These are phyloP conservation scores for Oryza meridionalis DNA, from an alignment of 176 grass and related monocot genomes.

Conservation along the genomic window DNA sequence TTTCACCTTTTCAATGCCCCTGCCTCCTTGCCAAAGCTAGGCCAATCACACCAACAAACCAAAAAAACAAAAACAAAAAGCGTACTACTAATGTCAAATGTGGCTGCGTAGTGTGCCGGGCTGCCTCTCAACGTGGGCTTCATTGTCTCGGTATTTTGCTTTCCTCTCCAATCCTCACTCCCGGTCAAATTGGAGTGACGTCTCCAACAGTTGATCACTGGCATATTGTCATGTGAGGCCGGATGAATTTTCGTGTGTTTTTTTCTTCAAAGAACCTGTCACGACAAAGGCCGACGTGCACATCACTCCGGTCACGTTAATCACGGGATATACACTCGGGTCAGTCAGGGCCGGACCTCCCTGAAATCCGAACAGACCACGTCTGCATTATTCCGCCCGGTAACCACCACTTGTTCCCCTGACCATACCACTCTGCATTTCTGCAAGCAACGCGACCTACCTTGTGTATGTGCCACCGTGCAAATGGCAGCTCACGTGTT, in stretches of 20 bases:
- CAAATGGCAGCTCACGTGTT: neutral
- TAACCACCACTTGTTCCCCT: neutral
- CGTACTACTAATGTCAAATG: neutral
- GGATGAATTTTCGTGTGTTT: neutral
- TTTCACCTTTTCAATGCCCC: constrained; percentile 21
- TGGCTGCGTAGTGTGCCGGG: neutral
- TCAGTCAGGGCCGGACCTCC: neutral
- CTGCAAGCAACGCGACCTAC: too few species aligned
- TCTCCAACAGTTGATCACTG: neutral
- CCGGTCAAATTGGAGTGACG: neutral
- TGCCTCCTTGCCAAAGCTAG: too few species aligned
- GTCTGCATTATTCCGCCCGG: neutral
- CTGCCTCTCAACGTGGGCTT: neutral
- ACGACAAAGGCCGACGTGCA: neutral
- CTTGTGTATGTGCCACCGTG: neutral
- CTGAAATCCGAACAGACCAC: neutral
- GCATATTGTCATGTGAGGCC: neutral
- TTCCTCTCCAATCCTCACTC: neutral
- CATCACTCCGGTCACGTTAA: neutral
- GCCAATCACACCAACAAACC: neutral
- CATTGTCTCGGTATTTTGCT: neutral
- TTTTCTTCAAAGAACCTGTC: neutral
- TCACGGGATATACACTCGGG: neutral
- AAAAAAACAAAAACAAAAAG: too few species aligned
- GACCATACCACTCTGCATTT: neutral